These are phyloP conservation scores for Hypomontagnella submonticulosa DNA, from an alignment of 495 filamentous ascomycete genomes.

Conservation along the genomic window DNA sequence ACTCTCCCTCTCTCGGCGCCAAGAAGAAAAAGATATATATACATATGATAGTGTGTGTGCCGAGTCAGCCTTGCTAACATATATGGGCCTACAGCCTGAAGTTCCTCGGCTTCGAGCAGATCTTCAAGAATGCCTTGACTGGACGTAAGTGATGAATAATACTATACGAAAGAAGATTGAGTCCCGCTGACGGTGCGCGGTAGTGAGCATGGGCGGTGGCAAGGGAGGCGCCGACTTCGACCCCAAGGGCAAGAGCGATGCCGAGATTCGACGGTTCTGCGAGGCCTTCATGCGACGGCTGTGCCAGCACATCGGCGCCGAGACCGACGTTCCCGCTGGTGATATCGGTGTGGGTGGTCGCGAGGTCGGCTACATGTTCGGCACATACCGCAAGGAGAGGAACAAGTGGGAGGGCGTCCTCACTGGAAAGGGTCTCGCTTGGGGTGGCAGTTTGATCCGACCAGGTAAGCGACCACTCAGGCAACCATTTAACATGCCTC, in stretches of 20 bases:
- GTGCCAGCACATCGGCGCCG: slow-evolving; percentile 92
- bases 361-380: slow-evolving; percentile 95
- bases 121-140: slow-evolving; percentile 99
- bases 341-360: slow-evolving; percentile 92
- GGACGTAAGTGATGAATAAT: slow-evolving; percentile 72
- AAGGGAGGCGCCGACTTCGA: slow-evolving; percentile 99
- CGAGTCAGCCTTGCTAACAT: slow-evolving; percentile 36
- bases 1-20: neutral
- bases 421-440: slow-evolving; percentile 92
- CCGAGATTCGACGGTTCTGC: slow-evolving; percentile 98
- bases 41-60: neutral
- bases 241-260: slow-evolving; percentile 98
- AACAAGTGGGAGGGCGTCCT: slow-evolving; percentile 94
- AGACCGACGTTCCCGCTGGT: slow-evolving; percentile 94
- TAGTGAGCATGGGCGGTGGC: slow-evolving; percentile 96
- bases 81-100: slow-evolving; percentile 68
- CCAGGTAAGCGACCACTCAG: slow-evolving; percentile 59
- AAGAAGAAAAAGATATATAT: neutral
- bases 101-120: slow-evolving; percentile 99
- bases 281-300: slow-evolving; percentile 95
- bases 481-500: too few relatives aligned
- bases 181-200: slow-evolving; percentile 40
- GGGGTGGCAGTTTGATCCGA: slow-evolving; percentile 94
- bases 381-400: slow-evolving; percentile 87
- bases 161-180: neutral